Evolutionary conservation across 1,139 yeast species (phyloP), one percentile per base, ranked within the genome.

Genomic region (Wickerhamomyces sp.): DNA sequence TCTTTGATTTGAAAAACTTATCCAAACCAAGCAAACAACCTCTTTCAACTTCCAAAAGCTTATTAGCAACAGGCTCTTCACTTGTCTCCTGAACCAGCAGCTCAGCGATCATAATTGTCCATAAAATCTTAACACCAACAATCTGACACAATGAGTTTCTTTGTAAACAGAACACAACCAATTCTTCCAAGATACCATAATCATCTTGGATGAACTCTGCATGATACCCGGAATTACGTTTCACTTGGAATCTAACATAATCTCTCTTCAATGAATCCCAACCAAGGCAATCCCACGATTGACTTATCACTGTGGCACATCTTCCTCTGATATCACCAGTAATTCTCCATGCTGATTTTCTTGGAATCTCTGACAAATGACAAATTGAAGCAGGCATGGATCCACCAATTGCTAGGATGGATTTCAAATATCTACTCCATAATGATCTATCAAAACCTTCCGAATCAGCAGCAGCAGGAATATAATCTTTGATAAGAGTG

Each of bases 221-320:
- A 58, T 86, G 96, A 51, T 72, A 78, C 0, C 89, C 89, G 28
- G 91, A 86, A 47, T 78, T 74, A 42, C 68, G 68, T 28, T 64
- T 68, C 37, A 85, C 58, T 37, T 79, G 81, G 59, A 82, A 86
- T 45, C 88, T 64, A 6, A 65, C 54, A 28, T 64, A 55, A 51
- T 79, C 86, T 38, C 78, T 83, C 17, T 68, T 68, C 26, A 74
- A 64, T 0, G 85, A 73, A 12, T 76, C 75, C 80, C 82, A 72
- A 10, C 89, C 93, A 38, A 86, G 67, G 10, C 73, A 63, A 44
- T 79, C 81, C 96, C 96, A 87, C 23, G 78, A 72, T 38, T 70
- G 73, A 38, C 70, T 67, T 13, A 86, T 51, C 35, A 84, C 59
- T 15, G 46, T 51, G 0, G 88, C 77, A 28, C 81, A 70, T 42